Percentiles rank a stretch among this genome's conserved stretches.
Conservation (phyloP, 257 asterid species). For the Gynochthodes officinalis region DNA sequence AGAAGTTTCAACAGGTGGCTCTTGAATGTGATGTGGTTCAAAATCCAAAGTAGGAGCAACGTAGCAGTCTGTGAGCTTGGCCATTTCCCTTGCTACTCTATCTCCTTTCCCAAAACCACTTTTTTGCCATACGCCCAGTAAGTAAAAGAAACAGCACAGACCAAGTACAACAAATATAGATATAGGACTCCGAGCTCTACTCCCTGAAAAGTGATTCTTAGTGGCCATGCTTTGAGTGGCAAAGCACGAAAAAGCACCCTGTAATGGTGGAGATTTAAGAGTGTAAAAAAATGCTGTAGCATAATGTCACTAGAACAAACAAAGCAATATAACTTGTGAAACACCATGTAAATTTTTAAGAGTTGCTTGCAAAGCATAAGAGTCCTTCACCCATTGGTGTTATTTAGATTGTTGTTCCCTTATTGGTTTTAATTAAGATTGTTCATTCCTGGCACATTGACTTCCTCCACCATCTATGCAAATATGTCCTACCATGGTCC, state of each 20-base stretch:
- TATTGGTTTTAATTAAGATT: neutral
- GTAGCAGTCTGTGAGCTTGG: slow-evolving; percentile 58
- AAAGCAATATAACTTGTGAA: neutral
- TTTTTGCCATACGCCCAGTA: slow-evolving; percentile 80
- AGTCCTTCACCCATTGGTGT: neutral
- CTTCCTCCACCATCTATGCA: neutral
- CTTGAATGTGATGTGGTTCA: slow-evolving; percentile 72
- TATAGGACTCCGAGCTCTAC: slow-evolving; percentile 55
- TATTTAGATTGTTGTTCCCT: neutral
- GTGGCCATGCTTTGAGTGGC: slow-evolving; percentile 53
- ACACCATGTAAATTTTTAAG: neutral
- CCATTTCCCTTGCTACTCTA: slow-evolving; percentile 52
- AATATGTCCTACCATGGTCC: neutral
- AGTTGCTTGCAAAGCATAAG: neutral
- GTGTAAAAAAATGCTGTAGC: neutral
- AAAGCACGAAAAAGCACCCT: slow-evolving; percentile 31
- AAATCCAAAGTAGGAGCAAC: slow-evolving; percentile 54
- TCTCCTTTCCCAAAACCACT: slow-evolving; percentile 93
- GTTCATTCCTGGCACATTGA: neutral
- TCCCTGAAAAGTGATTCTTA: slow-evolving; percentile 49
- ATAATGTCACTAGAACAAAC: neutral
- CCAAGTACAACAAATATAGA: slow-evolving; percentile 59
- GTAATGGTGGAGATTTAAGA: slow-evolving; percentile 17
- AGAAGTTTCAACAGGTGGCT: slow-evolving; percentile 50
- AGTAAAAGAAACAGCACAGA: slow-evolving; percentile 73